Evolutionary conservation across 805 yeast genomes (phyloP), one percentile per base, ranked within the genome.

Genomic region (Kodamaea restingae): DNA sequence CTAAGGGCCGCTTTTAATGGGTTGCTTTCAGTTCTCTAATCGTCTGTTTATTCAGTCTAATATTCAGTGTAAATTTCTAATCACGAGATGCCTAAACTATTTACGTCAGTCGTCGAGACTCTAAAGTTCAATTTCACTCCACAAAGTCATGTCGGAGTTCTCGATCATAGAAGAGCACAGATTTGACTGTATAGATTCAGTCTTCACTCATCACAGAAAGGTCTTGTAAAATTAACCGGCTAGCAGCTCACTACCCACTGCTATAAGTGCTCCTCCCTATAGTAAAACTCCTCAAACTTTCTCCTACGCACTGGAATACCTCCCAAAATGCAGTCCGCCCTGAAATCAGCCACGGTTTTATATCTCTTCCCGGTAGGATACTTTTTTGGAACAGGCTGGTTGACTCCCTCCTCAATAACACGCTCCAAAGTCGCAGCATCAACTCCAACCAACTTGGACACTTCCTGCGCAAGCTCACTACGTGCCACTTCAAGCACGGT

Each of bases 261-360:
- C 12, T 30, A 37, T 12, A 37, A 31, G 24, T 37, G 58, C 4
- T 34, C 39, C 11, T 47, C 54, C 17, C 52, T 54, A 39, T 52
- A 54, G 40, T 55, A 57, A 46, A 49, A 64, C 11, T 51, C 48
- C 8, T 48, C 41, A 36, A 63, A 51, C 2, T 53, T 52, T 15
- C 44, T 43, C 31, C 53, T 53, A 1, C 95, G 88, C 36, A 54
- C 58, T 7, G 93, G 85, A n/a, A 80, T 72, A 1, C 76, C 75
- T 0, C 88, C 82, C 36, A 77, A 52, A 32, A 63, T 65, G 46
- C 78, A 58, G 2, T 58, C 54, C 14, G 77, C 59, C 57, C 82
- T 83, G 70, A 86, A 84, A 18, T 60, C 67, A 1, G 76, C 78
- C 18, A 73, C 56, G 44, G 68, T 63, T 1, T 56, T 54, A 43